Evolutionary conservation across 108 stramenopile species (phyloP), one percentile per base, ranked within the genome.

Genomic region (Skeletonema tropicum): DNA sequence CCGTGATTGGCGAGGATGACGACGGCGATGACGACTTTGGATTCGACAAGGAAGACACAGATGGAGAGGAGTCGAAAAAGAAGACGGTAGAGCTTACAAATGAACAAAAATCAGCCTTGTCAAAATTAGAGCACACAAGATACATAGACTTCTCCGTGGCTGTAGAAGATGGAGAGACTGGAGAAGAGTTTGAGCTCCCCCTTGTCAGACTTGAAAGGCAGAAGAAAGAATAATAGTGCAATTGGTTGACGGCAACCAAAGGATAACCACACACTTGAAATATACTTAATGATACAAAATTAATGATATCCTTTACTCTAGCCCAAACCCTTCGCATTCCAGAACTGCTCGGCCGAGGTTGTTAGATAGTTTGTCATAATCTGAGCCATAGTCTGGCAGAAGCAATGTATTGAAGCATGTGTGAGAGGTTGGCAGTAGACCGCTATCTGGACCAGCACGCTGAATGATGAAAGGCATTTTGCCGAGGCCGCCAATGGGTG

Each of bases 331-430:
- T 82, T 93, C 92, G 66, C 90, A 91, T 80, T 93, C 92, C 7
- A 88, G 19, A 70, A 93, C 82, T 12, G 92, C 92, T 30, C 87
- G 79, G 12, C 87, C 85, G 15, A 93, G 72, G 26, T 68, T 67
- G 21, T 81, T 71, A 3, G 71, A 48, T 13, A 93, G 60, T 62
- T 91, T 93, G 1, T 88, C 81, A 57, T 86, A 89, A 62, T 90
- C 68, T 38, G 68, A 73, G 38, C 89, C 89, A 64, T 90, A 92
- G 67, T 92, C 91, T 11, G 91, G 82, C 29, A 83, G 75, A 19
- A 80, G 70, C 21, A 85, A 77, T 55, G 91, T 90, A 71, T 97
- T 97, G 87, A 98, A 98, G 71, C 98, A 98, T 14, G 98, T 98
- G 70, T 95, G 95, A 11, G 94, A 73, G 15, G 97, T 96, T 0